These are phyloP conservation scores for Beauveria brongniartii DNA, from an alignment of 2,329 filamentous ascomycete genomes.

Conservation along the genomic window DNA sequence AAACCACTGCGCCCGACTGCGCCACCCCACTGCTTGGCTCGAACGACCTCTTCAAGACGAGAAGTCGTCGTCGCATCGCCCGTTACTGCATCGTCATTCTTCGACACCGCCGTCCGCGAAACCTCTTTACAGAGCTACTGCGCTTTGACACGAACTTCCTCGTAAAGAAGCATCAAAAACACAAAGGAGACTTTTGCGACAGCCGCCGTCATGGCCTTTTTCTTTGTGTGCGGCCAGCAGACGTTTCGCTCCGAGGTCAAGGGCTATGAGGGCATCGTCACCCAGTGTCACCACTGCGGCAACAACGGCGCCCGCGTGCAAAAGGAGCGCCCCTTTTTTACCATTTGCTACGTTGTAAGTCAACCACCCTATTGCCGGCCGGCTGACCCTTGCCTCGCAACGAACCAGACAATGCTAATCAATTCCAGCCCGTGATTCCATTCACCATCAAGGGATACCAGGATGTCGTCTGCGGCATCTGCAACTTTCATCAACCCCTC, in stretches of 20 bases:
- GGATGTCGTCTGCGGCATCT: slow-evolving; percentile 66
- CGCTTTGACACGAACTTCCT: too few species aligned
- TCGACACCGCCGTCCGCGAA: too few species aligned
- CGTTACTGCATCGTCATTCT: too few species aligned
- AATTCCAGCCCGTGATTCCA: slow-evolving; percentile 56
- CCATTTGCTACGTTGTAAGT: slow-evolving; percentile 65
- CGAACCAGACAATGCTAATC: neutral
- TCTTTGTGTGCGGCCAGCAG: slow-evolving; percentile 55
- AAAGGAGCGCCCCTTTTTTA: slow-evolving; percentile 66
- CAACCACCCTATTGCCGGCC: too few species aligned
- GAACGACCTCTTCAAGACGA: too few species aligned
- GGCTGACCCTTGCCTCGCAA: too few species aligned
- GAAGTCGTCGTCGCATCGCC: too few species aligned
- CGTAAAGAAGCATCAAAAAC: neutral
- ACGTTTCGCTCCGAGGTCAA: slow-evolving; percentile 51
- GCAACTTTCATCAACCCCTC: slow-evolving; percentile 65
- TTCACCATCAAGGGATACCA: slow-evolving; percentile 60
- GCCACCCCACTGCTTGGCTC: too few species aligned
- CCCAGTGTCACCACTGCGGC: slow-evolving; percentile 59
- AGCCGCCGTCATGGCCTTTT: slow-evolving; percentile 43
- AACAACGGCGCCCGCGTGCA: slow-evolving; percentile 54
- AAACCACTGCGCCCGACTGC: too few species aligned
- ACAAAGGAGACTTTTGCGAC: neutral
- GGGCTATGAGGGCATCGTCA: slow-evolving; percentile 54
- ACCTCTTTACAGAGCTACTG: too few species aligned